Evolutionary conservation across 2,329 filamentous ascomycete genomes (phyloP).

Genomic region (Pseudogymnoascus sp.): DNA sequence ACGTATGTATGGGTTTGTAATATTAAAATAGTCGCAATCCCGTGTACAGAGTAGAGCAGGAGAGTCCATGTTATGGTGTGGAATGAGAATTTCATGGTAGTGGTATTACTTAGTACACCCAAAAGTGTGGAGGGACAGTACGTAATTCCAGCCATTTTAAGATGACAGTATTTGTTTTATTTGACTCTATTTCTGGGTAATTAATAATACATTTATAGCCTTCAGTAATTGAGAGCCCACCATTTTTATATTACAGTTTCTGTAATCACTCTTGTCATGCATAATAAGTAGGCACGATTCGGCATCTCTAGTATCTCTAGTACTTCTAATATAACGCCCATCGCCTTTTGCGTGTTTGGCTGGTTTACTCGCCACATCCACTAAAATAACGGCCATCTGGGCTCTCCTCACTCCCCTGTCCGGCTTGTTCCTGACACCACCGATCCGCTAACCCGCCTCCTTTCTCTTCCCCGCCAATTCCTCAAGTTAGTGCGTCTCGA

Average conservation of each 20-base stretch:
- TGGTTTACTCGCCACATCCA: neutral
- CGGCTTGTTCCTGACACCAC: neutral
- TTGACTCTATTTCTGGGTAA: too few species aligned
- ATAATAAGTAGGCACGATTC: too few species aligned
- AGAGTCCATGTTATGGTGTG: neutral
- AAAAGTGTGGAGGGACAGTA: too few species aligned
- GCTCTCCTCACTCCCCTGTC: neutral
- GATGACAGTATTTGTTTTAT: too few species aligned
- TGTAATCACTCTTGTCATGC: too few species aligned
- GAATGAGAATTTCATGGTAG: too few species aligned
- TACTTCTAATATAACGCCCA: neutral
- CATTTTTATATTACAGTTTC: too few species aligned
- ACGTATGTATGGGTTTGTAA: neutral
- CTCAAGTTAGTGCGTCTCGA: neutral
- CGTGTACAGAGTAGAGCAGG: neutral
- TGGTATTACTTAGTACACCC: too few species aligned
- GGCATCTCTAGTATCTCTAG: neutral
- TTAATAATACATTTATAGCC: too few species aligned
- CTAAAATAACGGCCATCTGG: neutral
- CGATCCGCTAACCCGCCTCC: constrained; percentile 2
- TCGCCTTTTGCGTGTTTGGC: neutral
- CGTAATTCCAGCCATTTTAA: too few species aligned
- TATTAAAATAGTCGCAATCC: neutral
- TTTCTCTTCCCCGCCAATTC: constrained; percentile 3
- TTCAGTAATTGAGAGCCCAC: too few species aligned